A percentile compares a stretch with the other conserved stretches of the same genome.
Evolutionary conservation across 331 rosid genomes (phyloP).

Genomic region (Dryas integrifolia): DNA sequence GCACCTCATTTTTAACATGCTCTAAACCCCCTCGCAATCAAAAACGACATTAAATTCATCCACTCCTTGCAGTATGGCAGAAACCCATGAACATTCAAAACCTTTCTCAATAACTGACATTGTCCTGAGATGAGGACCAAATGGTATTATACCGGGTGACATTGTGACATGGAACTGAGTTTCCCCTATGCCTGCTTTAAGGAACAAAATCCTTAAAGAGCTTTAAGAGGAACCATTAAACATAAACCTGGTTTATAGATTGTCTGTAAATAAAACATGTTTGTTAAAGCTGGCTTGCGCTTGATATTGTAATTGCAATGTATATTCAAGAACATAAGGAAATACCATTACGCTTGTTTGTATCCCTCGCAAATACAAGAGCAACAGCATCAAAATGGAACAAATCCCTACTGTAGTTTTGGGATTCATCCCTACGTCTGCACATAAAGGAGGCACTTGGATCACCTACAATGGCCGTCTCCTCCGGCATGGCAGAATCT

Average conservation of each 20-base stretch:
- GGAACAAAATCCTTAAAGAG: no score
- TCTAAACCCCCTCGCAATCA: slow-evolving; percentile 42
- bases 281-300: no score
- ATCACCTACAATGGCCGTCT: slow-evolving; percentile 59
- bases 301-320: no score
- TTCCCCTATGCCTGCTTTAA: slow-evolving; percentile 32
- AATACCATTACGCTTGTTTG: slow-evolving; percentile 45
- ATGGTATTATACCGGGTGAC: slow-evolving; percentile 52
- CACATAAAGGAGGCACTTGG: slow-evolving; percentile 44
- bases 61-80: slow-evolving; percentile 46
- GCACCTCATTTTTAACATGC: slow-evolving; percentile 40
- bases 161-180: slow-evolving; percentile 50
- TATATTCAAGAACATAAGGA: neutral
- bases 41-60: slow-evolving; percentile 32
- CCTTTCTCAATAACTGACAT: slow-evolving; percentile 32
- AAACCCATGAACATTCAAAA: slow-evolving; percentile 39
- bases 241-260: no score
- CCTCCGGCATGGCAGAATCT: slow-evolving; percentile 59
- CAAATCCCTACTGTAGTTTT: neutral
- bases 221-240: no score
- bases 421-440: slow-evolving; percentile 24
- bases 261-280: no score
- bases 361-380: slow-evolving; percentile 59
- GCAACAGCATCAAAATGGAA: slow-evolving; percentile 40
- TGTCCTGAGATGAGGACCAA: slow-evolving; percentile 43